Percentiles rank a stretch among this genome's conserved stretches.
phyloP scores from a whole-genome alignment of 2,329 filamentous ascomycete genomes.

The Paradendryphiella salina region DNA sequence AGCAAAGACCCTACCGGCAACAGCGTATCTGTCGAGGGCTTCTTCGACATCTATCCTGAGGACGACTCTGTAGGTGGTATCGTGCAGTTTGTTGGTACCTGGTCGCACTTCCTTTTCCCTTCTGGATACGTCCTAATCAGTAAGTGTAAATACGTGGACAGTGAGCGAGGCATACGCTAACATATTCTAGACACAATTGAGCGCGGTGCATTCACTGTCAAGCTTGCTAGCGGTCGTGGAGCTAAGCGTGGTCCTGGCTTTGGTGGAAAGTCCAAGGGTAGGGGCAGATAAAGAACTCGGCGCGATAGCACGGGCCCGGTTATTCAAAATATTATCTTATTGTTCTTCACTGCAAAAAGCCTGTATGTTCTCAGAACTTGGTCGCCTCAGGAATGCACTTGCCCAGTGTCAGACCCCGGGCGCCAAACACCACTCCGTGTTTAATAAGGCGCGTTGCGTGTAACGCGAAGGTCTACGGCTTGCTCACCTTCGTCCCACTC shows the following conservation, averaged over 20 bases:
- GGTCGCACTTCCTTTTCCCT: conserved; percentile 47
- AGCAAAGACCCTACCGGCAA: conserved; percentile 45
- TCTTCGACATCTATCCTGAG: conserved; percentile 51
- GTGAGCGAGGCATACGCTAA: neutral
- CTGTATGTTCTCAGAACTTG: neutral
- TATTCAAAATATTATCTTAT: too few species aligned
- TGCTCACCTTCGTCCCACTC: too few species aligned
- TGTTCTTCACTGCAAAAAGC: too few species aligned
- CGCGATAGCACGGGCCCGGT: neutral
- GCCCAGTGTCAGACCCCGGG: neutral
- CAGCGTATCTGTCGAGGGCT: conserved; percentile 47
- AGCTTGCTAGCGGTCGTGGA: conserved; percentile 32
- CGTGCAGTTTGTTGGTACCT: conserved; percentile 49
- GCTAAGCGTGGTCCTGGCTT: conserved; percentile 25
- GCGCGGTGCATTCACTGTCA: conserved; percentile 45
- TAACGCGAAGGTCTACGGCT: too few species aligned
- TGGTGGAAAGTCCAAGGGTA: conserved; percentile 24
- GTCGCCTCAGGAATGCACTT: neutral
- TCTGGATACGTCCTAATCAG: conserved; percentile 44
- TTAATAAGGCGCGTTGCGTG: neutral
- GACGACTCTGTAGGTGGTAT: conserved; percentile 45
- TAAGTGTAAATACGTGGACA: neutral
- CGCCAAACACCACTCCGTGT: neutral
- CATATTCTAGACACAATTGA: conserved; percentile 38
- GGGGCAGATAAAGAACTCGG: neutral